Base-by-base conservation (phyloP, 176 grass and related monocot genomes). In the Oryza officinalis region DNA sequence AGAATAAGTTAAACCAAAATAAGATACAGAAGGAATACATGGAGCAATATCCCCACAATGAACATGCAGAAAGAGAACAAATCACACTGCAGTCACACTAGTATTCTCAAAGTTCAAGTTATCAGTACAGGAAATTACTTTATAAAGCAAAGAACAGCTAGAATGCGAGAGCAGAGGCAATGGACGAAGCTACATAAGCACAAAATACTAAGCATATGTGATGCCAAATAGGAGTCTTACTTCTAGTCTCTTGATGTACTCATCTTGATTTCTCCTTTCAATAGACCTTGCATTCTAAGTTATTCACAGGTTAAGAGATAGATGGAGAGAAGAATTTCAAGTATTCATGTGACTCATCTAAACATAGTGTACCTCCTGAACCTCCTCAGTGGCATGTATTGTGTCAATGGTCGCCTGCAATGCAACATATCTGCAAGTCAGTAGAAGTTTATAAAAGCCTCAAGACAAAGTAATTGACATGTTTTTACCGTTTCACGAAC, bases 361-460 rank as follows among this genome's bases (percentile, higher is more conserved):
- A 61, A 90, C 52, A 69, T 65, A 74, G 27, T 65, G 82, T 92
- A 99, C 97, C 97, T 96, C 93, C 38, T 86, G 86, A 94, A 99
- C 79, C 75, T 99, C 97, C 52, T 89, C 78, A 2, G 93, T 88
- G 54, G 76, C 89, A 82, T 96, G 97, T 44, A 99, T 84, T 44
- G 87, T 99, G 71, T 99, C 93, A 23, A 99, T 87, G 43, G 87
- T 94, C n/a, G 87, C 88, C 97, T 99, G 87, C 67, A 73, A 88
- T 67, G 75, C 9, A 82, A 74, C 40, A 74, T 73, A 82, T 85
- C 14, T 22, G 47, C 72, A 75, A 32, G 72, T 33, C 27, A 57
- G 27, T 32, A 4, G 6, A 73, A 13, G 17, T 75, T 54, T 54
- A 4, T 54, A 27, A 20, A 66, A 66, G 27, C 60, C 40, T 15